Evolutionary conservation across 495 filamentous ascomycete genomes (phyloP).

Genomic region (Aspergillus affinis): DNA sequence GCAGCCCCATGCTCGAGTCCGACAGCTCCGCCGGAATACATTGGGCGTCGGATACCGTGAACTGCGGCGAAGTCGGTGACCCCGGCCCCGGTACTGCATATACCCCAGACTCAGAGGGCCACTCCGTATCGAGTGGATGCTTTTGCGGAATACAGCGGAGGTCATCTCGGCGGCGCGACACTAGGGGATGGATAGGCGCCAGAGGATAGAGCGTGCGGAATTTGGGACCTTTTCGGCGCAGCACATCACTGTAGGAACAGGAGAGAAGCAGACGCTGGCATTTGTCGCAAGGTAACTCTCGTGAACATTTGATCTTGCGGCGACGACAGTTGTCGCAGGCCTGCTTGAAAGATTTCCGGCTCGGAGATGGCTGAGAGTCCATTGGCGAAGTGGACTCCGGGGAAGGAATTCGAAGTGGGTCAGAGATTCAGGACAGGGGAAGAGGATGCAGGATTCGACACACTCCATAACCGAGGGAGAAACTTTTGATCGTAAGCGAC

Average conservation of each 20-base stretch:
- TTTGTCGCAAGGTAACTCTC: conserved; percentile 46
- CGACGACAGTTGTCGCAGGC: conserved; percentile 49
- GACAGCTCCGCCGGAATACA: conserved; percentile 26
- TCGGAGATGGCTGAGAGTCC: conserved; percentile 23
- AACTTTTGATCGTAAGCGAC: neutral
- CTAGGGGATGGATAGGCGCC: conserved; percentile 41
- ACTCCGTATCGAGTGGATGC: conserved; percentile 23
- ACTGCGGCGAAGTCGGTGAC: conserved; percentile 34
- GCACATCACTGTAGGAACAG: conserved; percentile 46
- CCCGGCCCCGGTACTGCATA: conserved; percentile 17
- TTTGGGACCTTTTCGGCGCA: conserved; percentile 47
- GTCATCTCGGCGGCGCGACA: conserved; percentile 17
- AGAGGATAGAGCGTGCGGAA: conserved; percentile 47
- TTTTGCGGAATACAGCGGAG: conserved; percentile 16
- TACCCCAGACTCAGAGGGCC: conserved; percentile 14
- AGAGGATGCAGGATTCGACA: neutral
- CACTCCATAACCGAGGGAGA: neutral
- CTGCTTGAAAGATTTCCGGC: conserved; percentile 35
- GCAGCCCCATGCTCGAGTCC: conserved; percentile 31
- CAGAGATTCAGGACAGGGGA: neutral
- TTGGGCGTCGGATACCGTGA: conserved; percentile 25
- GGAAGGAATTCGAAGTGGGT: conserved; percentile 1
- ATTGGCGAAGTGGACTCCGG: conserved; percentile 8
- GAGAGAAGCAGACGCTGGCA: conserved; percentile 45
- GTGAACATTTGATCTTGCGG: conserved; percentile 47